A percentile compares a stretch with the other conserved stretches of the same genome.
Evolutionary conservation across 2,329 filamentous ascomycete species (phyloP).

Genomic region (Allantophomopsis lycopodina): DNA sequence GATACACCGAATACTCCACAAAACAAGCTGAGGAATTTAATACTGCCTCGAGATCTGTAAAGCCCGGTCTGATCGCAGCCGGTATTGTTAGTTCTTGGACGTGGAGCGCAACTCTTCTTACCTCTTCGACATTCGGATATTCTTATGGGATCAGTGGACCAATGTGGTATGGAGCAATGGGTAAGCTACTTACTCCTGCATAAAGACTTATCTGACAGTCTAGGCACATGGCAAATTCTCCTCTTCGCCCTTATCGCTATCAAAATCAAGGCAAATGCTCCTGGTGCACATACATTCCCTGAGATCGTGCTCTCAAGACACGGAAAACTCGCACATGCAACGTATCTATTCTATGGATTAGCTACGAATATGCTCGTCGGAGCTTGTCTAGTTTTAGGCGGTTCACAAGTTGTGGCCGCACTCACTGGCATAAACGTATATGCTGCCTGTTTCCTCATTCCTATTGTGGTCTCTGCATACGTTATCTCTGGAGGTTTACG

Average conservation of each 20-base stretch:
- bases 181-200: too few relatives aligned
- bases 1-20: slow-evolving; percentile 23
- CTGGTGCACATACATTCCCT: slow-evolving; percentile 26
- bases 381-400: slow-evolving; percentile 23
- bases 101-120: slow-evolving; percentile 29
- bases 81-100: slow-evolving; percentile 34
- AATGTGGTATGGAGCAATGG: slow-evolving; percentile 26
- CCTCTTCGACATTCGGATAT: slow-evolving; percentile 26
- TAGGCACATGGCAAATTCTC: slow-evolving; percentile 24
- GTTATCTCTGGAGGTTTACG: slow-evolving; percentile 24
- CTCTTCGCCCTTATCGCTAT: slow-evolving; percentile 26
- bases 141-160: slow-evolving; percentile 24
- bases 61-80: slow-evolving; percentile 29
- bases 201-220: too few relatives aligned
- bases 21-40: slow-evolving; percentile 31
- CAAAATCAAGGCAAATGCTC: slow-evolving; percentile 25
- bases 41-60: slow-evolving; percentile 27
- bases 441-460: slow-evolving; percentile 24
- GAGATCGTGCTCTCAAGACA: slow-evolving; percentile 25
- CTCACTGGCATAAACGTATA: slow-evolving; percentile 27
- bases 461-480: slow-evolving; percentile 23
- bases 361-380: slow-evolving; percentile 27
- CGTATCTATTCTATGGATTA: slow-evolving; percentile 24
- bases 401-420: slow-evolving; percentile 22
- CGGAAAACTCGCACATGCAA: slow-evolving; percentile 22